These are phyloP conservation scores for Mucor sp. DNA, from an alignment of 371 early-diverging fungal genomes.

Conservation along the genomic window DNA sequence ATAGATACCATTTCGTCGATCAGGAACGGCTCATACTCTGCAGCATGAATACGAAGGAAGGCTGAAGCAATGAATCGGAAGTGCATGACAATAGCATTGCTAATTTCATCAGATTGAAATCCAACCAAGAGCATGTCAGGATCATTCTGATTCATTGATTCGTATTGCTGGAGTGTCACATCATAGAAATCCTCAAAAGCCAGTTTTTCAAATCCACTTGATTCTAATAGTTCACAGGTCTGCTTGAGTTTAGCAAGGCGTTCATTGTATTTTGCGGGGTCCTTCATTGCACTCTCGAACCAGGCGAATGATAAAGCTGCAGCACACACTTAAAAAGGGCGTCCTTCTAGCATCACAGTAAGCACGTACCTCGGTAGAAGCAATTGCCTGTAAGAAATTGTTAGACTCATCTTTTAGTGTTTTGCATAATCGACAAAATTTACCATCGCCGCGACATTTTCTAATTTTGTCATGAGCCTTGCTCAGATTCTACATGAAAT, in stretches of 20 bases:
- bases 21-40: constrained; percentile 70
- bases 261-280: constrained; percentile 26
- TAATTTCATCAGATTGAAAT: constrained; percentile 65
- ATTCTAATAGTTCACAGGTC: constrained; percentile 51
- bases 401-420: background rate
- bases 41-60: constrained; percentile 61
- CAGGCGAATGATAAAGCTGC: constrained; percentile 68
- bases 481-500: constrained; percentile 50
- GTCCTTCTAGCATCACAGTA: background rate
- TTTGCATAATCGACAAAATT: background rate
- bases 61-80: constrained; percentile 70
- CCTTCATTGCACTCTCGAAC: constrained; percentile 60
- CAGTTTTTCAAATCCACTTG: constrained; percentile 57
- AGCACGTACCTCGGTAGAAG: constrained; percentile 67
- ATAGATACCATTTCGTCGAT: constrained; percentile 62
- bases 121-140: constrained; percentile 51
- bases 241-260: constrained; percentile 45
- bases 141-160: constrained; percentile 37
- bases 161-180: constrained; percentile 49
- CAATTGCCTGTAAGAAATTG: constrained; percentile 58
- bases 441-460: constrained; percentile 74
- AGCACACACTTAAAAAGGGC: background rate
- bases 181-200: constrained; percentile 71
- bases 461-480: constrained; percentile 56
- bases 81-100: constrained; percentile 71